A percentile compares a stretch with the other conserved stretches of the same genome.
These are phyloP conservation scores for Aspergillus terreus DNA, from an alignment of 2,329 filamentous ascomycete genomes.

Conservation along the genomic window DNA sequence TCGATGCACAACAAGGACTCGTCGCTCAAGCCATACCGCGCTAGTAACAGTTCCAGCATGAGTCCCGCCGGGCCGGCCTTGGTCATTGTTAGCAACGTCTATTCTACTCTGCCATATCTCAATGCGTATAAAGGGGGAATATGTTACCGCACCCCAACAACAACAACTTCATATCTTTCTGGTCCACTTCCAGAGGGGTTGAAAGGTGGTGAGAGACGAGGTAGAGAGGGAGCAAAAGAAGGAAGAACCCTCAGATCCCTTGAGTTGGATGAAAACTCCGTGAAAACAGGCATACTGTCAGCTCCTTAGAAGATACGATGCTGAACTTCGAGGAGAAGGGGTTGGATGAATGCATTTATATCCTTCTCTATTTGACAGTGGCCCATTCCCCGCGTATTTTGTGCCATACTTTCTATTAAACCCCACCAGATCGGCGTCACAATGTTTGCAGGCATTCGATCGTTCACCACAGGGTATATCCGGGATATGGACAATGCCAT, in stretches of 20 bases:
- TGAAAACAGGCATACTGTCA: conserved; percentile 33
- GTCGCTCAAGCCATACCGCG: conserved; percentile 40
- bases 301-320: not conserved
- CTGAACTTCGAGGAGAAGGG: not conserved
- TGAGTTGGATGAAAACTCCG: conserved; percentile 25
- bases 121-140: not conserved
- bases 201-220: conserved; percentile 28
- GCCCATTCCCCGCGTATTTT: not conserved
- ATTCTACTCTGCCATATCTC: not conserved
- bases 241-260: conserved; percentile 36
- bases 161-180: conserved; percentile 39
- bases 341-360: not conserved
- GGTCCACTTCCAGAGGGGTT: conserved; percentile 6
- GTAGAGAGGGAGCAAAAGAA: conserved; percentile 35
- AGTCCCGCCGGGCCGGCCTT: conserved; percentile 41
- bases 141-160: conserved; percentile 26
- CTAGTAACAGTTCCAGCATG: conserved; percentile 36
- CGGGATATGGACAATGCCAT: not conserved
- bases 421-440: not conserved
- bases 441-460: not conserved
- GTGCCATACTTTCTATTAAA: not conserved
- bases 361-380: not conserved
- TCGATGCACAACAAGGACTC: conserved; percentile 40
- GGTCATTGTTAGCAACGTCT: not conserved
- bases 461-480: not conserved